phyloP scores from a whole-genome alignment of 2,329 filamentous ascomycete species.

The Periconia digitata region DNA sequence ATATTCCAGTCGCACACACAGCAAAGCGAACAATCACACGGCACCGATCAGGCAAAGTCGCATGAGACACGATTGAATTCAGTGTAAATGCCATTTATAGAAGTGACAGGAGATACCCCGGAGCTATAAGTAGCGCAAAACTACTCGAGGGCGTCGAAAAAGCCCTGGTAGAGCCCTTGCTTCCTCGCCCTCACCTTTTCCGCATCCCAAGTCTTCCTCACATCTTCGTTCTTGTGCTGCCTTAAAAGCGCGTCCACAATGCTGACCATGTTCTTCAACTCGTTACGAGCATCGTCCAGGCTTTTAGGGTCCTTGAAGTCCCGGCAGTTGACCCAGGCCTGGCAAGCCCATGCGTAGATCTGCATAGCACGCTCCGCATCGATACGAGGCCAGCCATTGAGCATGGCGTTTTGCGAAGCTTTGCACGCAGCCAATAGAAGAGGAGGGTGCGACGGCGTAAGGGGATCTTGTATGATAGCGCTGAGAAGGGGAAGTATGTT shows the following conservation, averaged over 20 bases:
- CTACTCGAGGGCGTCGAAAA: neutral
- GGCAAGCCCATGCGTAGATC: neutral
- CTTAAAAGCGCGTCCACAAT: neutral
- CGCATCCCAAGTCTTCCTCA: neutral
- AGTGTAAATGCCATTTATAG: too few relatives aligned
- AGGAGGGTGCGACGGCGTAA: neutral
- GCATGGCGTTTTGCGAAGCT: neutral
- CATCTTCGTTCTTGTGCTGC: neutral
- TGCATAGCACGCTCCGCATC: neutral
- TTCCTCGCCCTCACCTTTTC: neutral
- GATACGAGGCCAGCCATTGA: constrained; percentile 2
- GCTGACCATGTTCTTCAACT: neutral
- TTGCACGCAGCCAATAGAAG: neutral
- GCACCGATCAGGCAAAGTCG: too few relatives aligned
- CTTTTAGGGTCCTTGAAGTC: neutral
- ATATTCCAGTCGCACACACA: too few relatives aligned
- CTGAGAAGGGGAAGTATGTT: constrained; percentile 69
- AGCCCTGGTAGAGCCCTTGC: neutral
- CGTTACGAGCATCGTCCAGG: neutral
- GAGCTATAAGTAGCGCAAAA: neutral
- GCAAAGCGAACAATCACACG: too few relatives aligned
- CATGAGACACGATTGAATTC: too few relatives aligned
- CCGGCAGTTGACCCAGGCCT: constrained; percentile 1
- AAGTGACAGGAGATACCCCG: too few relatives aligned
- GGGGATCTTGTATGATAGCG: constrained; percentile 61